phyloP scores from a whole-genome alignment of 1,139 yeast genomes.

The Zygosaccharomyces pseudobailii region DNA sequence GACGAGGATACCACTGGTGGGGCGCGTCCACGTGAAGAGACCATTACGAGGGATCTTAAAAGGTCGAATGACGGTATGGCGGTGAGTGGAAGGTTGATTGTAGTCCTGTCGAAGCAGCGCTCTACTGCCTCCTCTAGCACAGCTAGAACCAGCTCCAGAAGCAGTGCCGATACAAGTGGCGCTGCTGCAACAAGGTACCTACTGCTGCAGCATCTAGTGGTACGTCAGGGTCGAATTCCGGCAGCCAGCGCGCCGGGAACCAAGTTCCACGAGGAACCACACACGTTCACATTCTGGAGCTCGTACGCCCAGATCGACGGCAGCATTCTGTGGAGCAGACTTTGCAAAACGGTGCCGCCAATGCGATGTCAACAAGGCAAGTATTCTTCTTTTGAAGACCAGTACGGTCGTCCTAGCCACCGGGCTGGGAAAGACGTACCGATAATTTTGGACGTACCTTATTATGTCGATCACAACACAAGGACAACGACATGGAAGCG shows the following conservation, averaged over 20 bases:
- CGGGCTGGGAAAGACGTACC: constrained; percentile 98
- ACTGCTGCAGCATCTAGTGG: constrained; percentile 15
- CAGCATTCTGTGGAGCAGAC: constrained; percentile 31
- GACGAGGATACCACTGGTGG: constrained; percentile 37
- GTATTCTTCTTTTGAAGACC: constrained; percentile 92
- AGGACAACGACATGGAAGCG: constrained; percentile 98
- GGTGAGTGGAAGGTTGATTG: constrained; percentile 86
- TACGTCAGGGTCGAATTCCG: constrained; percentile 20
- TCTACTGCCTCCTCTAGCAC: constrained; percentile 3
- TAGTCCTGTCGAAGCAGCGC: constrained; percentile 50
- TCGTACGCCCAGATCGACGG: constrained; percentile 20
- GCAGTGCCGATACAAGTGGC: constrained; percentile 3
- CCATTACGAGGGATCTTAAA: constrained; percentile 87
- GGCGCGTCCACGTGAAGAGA: constrained; percentile 56
- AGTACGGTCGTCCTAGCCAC: constrained; percentile 90
- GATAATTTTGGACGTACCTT: constrained; percentile 96
- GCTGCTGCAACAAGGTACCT: constrained; percentile 15
- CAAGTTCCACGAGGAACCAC: constrained; percentile 5
- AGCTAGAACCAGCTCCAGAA: constrained; percentile 7
- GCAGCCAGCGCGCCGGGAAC: constrained; percentile 7
- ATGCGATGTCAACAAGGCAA: constrained; percentile 47
- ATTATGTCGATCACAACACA: constrained; percentile 95
- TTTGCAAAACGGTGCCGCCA: constrained; percentile 26
- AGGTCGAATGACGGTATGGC: constrained; percentile 87
- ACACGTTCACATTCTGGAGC: constrained; percentile 9